phyloP scores from a whole-genome alignment of 176 grass and related monocot genomes.

The Phoenix dactylifera region DNA sequence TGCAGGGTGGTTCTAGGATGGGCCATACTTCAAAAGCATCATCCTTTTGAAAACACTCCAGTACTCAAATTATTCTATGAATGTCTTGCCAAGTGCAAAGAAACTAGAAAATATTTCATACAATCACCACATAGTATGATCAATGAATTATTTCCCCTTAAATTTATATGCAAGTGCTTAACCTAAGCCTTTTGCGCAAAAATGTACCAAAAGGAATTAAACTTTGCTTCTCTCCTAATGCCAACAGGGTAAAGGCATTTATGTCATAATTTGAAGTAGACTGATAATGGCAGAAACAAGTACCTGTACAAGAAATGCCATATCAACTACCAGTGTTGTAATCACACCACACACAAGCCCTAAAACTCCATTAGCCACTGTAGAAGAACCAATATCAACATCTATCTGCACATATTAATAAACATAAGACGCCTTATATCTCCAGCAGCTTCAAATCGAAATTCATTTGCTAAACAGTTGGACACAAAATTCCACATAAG shows the following conservation, averaged over 20 bases:
- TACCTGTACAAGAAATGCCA: conserved; percentile 99
- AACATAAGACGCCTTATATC: conserved; percentile 18
- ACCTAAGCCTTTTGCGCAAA: no score
- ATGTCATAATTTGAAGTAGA: background rate
- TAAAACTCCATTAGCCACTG: conserved; percentile 93
- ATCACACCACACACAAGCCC: conserved; percentile 85
- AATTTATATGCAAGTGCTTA: no score
- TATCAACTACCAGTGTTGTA: conserved; percentile 88
- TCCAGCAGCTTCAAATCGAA: background rate
- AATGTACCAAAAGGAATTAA: background rate
- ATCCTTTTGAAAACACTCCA: no score
- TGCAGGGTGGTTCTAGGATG: no score
- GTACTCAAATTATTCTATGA: no score
- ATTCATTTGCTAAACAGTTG: background rate
- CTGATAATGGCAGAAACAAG: background rate
- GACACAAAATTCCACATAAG: no score
- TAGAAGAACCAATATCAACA: conserved; percentile 95
- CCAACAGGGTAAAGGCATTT: background rate
- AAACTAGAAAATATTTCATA: no score
- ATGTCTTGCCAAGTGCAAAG: no score
- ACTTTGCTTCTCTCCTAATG: background rate
- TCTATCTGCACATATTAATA: conserved; percentile 64
- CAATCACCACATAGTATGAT: no score
- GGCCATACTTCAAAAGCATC: no score
- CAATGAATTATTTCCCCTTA: no score